Conservation (phyloP, 257 asterid species). For the Ballota nigra region DNA sequence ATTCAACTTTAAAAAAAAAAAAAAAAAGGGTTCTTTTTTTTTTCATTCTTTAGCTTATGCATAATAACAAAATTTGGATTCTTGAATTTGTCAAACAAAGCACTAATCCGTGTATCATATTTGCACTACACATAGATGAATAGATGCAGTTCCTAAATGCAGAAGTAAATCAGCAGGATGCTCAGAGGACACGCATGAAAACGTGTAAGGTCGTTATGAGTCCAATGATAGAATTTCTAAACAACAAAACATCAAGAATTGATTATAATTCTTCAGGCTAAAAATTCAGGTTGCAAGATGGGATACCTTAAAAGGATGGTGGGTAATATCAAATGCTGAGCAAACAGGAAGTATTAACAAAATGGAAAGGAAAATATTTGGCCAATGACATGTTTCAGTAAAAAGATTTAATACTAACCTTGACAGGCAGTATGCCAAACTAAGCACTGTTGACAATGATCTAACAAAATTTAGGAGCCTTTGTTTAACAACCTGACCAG, state of each 20-base stretch:
- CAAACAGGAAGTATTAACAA: slow-evolving; percentile 17
- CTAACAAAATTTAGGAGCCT: slow-evolving; percentile 81
- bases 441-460: slow-evolving; percentile 87
- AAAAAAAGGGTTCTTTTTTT: no score
- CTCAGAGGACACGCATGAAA: slow-evolving; percentile 5
- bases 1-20: background rate
- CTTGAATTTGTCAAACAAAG: background rate
- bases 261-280: background rate
- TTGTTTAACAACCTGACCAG: slow-evolving; percentile 78
- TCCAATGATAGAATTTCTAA: slow-evolving; percentile 1
- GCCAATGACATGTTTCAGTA: background rate
- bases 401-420: slow-evolving; percentile 47
- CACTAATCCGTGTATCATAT: background rate
- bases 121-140: slow-evolving; percentile 3
- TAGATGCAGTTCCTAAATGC: background rate
- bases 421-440: slow-evolving; percentile 87
- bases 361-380: background rate
- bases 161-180: background rate
- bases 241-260: slow-evolving; percentile 1
- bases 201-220: background rate
- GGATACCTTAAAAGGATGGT: background rate
- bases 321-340: slow-evolving; percentile 9
- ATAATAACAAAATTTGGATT: background rate
- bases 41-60: background rate
- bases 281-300: background rate